Base-by-base conservation (phyloP, 2,329 filamentous ascomycete species). In the Daldinia eschscholtzii region DNA sequence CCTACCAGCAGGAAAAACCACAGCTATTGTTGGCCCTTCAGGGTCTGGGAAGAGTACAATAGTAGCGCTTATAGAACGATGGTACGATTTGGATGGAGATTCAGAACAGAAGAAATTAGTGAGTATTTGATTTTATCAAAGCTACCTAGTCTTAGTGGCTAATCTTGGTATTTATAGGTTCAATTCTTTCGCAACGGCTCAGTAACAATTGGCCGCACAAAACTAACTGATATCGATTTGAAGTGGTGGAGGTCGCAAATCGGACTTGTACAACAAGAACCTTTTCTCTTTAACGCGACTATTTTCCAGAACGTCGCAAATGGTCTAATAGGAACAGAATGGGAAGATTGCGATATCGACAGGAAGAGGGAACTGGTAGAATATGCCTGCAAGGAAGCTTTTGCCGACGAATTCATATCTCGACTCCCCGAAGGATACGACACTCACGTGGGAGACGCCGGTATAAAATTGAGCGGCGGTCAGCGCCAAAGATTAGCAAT, bases 31-130 rank as follows among this genome's bases (percentile, higher is more conserved):
- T 13, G 92, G 92, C 0, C 87, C 90, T 1, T 92, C 89, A 2
- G 92, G 92, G 0, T 89, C 87, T 2, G 92, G 92, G 0, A 94
- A 94, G 77, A 92, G 89, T 60, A 94, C 92, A 0, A 88, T 93
- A 15, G 87, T 93, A 0, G 90, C 88, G 0, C 80, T 94, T 2
- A 82, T 93, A 3, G 88, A 93, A 75, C 83, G 91, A 28, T 93
- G 91, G 90, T 93, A 93, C 73, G 86, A 88, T 9, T 81, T 91
- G 70, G 81, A 83, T 55, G 81, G 79, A 6, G 77, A 80, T 44
- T 74, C 77, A 46, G 81, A 80, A 56, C 80, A 81, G 55, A 80
- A 79, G 59, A 76, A 73, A 57, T 65, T 77, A 23, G 77, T 77
- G 66, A 63, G 75, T 57, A 33, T 2, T 44, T 48, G 6, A 30